Conservation (phyloP, 2,329 filamentous ascomycete species). For the Fulvia fulva region DNA sequence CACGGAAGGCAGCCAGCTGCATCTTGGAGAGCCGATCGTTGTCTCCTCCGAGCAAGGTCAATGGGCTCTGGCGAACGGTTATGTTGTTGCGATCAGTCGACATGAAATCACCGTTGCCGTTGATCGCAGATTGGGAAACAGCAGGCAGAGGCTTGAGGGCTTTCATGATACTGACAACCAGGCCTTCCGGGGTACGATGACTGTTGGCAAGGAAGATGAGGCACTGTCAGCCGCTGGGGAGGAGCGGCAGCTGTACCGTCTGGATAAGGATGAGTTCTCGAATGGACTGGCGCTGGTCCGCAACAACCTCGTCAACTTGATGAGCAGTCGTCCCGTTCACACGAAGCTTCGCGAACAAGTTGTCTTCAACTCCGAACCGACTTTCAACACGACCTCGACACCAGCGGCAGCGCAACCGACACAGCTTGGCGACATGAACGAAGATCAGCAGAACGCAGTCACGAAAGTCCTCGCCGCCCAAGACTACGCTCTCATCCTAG, state of each 20-base stretch:
- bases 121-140: conserved; percentile 83
- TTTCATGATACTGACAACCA: conserved; percentile 79
- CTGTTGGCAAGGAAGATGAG: conserved; percentile 59
- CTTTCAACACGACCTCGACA: conserved; percentile 58
- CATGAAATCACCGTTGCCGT: conserved; percentile 81
- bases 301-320: conserved; percentile 89
- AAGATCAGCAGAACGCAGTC: conserved; percentile 81
- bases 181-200: conserved; percentile 87
- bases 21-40: conserved; percentile 86
- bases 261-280: conserved; percentile 98
- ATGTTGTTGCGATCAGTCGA: conserved; percentile 72
- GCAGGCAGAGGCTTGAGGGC: conserved; percentile 67
- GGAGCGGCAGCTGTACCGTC: conserved; percentile 65
- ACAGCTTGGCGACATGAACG: conserved; percentile 59
- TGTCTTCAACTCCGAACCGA: conserved; percentile 69
- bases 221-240: conserved; percentile 31
- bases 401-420: conserved; percentile 19
- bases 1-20: conserved; percentile 76
- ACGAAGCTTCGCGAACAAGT: conserved; percentile 70
- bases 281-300: conserved; percentile 94
- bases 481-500: conserved; percentile 94
- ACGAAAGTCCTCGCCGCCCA: conserved; percentile 92
- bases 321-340: conserved; percentile 48
- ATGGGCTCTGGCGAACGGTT: conserved; percentile 90
- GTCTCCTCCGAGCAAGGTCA: conserved; percentile 93